Evolutionary conservation across 306 rosid genomes (phyloP), one percentile per base, ranked within the genome.

Genomic region (Cercis canadensis): DNA sequence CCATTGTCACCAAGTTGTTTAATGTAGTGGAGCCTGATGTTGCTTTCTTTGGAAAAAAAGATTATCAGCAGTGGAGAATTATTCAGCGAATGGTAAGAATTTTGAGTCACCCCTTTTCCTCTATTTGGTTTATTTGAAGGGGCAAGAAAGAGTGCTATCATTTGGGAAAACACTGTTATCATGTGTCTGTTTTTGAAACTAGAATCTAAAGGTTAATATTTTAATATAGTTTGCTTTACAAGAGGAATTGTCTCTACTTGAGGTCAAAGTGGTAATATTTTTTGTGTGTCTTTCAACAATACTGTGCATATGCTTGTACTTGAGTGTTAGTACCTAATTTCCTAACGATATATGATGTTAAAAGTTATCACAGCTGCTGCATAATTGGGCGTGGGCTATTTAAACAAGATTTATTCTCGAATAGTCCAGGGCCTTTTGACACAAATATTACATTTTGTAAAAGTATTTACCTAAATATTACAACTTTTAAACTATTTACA

Each of bases 11-110:
- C 43, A 91, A 91, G 87, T 36, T 94, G 90, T 91, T 94, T 72
- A 89, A 94, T 75, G 77, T 91, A 11, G 92, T 91, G 68, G 97
- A 94, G 15, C 96, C 99, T 17, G 99, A 94, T 75, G 79, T 94
- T 54, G 97, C 90, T 34, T 44, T 91, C 19, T 89, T 94, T 76
- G 99, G 99, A 56, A 94, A 94, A 78, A 91, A 94, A 78, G 97
- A 94, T 87, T 91, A 89, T 83, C 97, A 89, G 78, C 99, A 94
- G 57, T 89, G 89, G 89, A 75, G 89, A 57, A 32, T 94, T 77
- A 80, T 94, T 66, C 87, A 78, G 81, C 69, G 89, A 59, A 83
- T 91, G 97, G 97, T 89, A 59, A 65, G 80, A 37, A 66, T 29
- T 33, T 50, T 41, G 11, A 11, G 36, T 66, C 19, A 3, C 51